Conservation (phyloP, 1,284 basidiomycete genomes). For the Termitomyces sp. region DNA sequence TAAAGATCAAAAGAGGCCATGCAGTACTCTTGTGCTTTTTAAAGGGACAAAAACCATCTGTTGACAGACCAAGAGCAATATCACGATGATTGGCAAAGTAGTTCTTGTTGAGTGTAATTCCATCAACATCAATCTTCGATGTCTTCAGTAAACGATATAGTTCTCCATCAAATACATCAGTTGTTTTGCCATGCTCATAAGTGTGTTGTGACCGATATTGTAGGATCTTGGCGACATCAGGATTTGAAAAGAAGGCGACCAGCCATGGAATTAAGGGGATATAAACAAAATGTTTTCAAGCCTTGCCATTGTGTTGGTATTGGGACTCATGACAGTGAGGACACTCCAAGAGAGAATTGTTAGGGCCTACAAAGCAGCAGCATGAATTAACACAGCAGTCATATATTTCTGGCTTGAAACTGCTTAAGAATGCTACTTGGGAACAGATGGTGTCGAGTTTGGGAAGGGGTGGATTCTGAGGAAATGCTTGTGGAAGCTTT, state of each 20-base stretch:
- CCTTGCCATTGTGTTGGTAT: constrained; percentile 17
- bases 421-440: constrained; percentile 19
- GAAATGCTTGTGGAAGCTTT: constrained; percentile 18
- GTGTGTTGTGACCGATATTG: background rate
- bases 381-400: constrained; percentile 33
- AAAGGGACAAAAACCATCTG: constrained; percentile 25
- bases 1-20: constrained; percentile 40
- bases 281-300: constrained; percentile 31
- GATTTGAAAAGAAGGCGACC: background rate
- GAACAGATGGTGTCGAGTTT: constrained; percentile 11
- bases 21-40: constrained; percentile 22
- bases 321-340: constrained; percentile 28
- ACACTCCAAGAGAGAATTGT: constrained; percentile 18
- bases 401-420: constrained; percentile 25
- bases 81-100: constrained; percentile 28
- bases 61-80: constrained; percentile 27
- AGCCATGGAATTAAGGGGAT: constrained; percentile 36
- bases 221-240: background rate
- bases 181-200: background rate
- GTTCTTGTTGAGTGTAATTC: constrained; percentile 13
- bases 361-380: constrained; percentile 24
- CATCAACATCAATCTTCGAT: constrained; percentile 17
- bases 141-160: constrained; percentile 23
- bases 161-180: constrained; percentile 31
- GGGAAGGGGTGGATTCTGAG: constrained; percentile 12